phyloP scores from a whole-genome alignment of 371 early-diverging fungal species.

The Rhizopus sp. region DNA sequence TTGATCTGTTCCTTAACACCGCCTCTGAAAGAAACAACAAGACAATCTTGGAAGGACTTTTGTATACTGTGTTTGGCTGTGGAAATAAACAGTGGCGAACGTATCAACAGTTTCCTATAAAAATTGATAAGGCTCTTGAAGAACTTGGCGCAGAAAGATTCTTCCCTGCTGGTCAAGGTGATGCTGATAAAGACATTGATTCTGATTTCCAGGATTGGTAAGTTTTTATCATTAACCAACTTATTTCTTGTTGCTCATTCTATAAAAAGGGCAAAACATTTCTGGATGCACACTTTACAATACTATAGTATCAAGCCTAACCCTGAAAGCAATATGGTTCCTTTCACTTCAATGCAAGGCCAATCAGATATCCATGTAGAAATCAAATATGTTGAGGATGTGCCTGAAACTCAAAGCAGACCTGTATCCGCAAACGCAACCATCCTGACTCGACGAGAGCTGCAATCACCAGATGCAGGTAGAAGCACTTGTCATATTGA shows the following conservation, averaged over 20 bases:
- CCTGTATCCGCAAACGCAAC: conserved; percentile 25
- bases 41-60: conserved; percentile 33
- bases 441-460: conserved; percentile 32
- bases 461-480: conserved; percentile 35
- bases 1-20: conserved; percentile 50
- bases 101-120: conserved; percentile 56
- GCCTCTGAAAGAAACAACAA: conserved; percentile 23
- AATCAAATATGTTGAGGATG: conserved; percentile 33
- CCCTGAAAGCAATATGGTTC: no score
- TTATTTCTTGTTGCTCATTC: conserved; percentile 35
- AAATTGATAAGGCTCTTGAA: conserved; percentile 37
- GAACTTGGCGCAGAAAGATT: conserved; percentile 54
- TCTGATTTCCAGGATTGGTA: conserved; percentile 48
- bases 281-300: no score
- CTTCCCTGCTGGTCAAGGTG: conserved; percentile 45
- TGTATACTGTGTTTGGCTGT: conserved; percentile 57
- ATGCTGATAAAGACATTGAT: conserved; percentile 60
- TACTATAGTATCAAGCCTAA: no score
- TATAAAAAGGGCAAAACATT: conserved; percentile 2
- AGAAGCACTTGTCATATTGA: conserved; percentile 55
- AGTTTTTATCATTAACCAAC: conserved; percentile 43
- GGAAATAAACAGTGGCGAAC: conserved; percentile 66
- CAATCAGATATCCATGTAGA: conserved; percentile 8
- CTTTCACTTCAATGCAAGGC: no score
- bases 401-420: conserved; percentile 28